These are phyloP conservation scores for Raffaelea albimanens DNA, from an alignment of 2,329 filamentous ascomycete species.

Conservation along the genomic window DNA sequence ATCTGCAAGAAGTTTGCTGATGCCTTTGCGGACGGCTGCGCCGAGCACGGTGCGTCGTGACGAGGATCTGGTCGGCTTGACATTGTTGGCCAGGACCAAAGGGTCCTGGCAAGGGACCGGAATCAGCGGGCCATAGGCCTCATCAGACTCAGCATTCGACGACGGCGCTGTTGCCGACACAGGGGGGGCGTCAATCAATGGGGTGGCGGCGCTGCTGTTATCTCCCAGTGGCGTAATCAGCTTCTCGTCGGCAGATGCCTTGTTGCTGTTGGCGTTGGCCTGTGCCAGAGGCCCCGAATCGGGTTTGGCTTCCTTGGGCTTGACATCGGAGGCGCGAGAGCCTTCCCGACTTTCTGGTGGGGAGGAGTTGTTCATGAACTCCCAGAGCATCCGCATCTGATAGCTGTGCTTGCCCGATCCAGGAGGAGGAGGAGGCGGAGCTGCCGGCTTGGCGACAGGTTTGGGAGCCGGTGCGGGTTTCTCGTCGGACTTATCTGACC, in stretches of 20 bases:
- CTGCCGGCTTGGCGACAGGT: too few relatives aligned
- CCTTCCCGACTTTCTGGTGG: not conserved
- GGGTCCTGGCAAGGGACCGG: too few relatives aligned
- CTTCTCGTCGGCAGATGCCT: not conserved
- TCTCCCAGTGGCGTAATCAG: not conserved
- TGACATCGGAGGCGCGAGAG: not conserved
- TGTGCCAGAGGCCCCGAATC: too few relatives aligned
- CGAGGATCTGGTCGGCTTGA: not conserved
- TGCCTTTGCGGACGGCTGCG: slow-evolving; percentile 3
- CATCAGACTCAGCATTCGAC: too few relatives aligned
- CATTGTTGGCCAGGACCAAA: too few relatives aligned
- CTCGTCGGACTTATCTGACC: not conserved
- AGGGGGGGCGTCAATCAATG: too few relatives aligned
- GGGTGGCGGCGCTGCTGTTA: too few relatives aligned
- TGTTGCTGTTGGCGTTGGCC: too few relatives aligned
- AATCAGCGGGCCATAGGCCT: too few relatives aligned
- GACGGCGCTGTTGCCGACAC: too few relatives aligned
- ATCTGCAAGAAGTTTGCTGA: slow-evolving; percentile 9
- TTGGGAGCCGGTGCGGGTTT: too few relatives aligned
- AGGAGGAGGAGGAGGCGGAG: not conserved
- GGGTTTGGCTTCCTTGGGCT: not conserved
- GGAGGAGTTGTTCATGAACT: slow-evolving; percentile 7
- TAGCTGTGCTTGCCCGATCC: slow-evolving; percentile 4
- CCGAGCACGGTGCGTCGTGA: slow-evolving; percentile 4
- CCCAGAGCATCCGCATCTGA: slow-evolving; percentile 9